Evolutionary conservation across 495 filamentous ascomycete species (phyloP), one percentile per base, ranked within the genome.

Genomic region (Neurospora sp.): DNA sequence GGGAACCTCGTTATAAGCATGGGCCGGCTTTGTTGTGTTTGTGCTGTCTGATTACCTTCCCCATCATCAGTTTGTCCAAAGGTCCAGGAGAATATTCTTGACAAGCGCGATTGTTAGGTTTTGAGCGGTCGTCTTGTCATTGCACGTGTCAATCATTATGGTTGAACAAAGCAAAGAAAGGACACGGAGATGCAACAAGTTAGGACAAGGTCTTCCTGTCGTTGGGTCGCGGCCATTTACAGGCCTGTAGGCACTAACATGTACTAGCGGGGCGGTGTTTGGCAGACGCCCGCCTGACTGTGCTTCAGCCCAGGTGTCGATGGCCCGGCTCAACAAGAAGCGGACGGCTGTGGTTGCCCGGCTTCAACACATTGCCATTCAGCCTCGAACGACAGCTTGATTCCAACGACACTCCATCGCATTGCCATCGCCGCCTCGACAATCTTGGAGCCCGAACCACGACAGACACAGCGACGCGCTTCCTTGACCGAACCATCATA

Each of bases 241-340:
- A 35, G 22, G 31, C 10, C 41, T 16, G 9, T n/a, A 48, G 27
- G n/a, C 20, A 35, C 41, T 59, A 59, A 71, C 41, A 72, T 68
- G n/a, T 6, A 14, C 27, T 20, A 40, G 31, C 61, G 71, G 71
- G 71, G 71, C 40, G 38, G 59, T 70, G 65, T 73, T 73, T 73
- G 22, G 68, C 72, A 68, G 68, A 73, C 35, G 72, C 40, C 72
- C 41, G 41, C 31, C 31, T 71, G 39, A 68, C 70, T 31, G 53
- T 35, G 22, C 22, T 27, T 31, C 53, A 61, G 27, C 27, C 53
- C 27, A 31, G 27, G 27, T 31, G 27, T 31, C 27, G 27, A 61
- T 61, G 53, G 27, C 53, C 53, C 3, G 53, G 53, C 53, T 31
- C 53, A 61, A 31, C 53, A 61, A 59, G 48, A 59, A 61, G 53